These are phyloP conservation scores for Trebouxia sp. DNA, from an alignment of 139 green algal genomes.

Conservation along the genomic window DNA sequence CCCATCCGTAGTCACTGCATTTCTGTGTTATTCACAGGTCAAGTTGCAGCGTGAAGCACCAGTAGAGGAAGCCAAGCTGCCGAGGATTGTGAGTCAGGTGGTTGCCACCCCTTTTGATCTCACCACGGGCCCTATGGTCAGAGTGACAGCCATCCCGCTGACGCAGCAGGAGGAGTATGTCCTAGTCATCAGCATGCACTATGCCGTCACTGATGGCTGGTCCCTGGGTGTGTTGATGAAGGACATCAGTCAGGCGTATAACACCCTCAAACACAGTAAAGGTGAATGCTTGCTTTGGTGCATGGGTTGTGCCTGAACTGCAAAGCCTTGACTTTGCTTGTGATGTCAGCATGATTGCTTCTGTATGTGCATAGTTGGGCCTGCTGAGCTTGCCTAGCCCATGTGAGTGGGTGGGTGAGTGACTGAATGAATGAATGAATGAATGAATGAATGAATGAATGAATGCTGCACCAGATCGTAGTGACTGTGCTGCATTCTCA, in stretches of 20 bases:
- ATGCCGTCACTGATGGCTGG: constrained; percentile 8
- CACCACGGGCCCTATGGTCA: neutral
- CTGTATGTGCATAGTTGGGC: neutral
- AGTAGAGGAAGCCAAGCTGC: neutral
- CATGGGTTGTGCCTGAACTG: neutral
- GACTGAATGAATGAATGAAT: too few species aligned
- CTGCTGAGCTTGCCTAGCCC: too few species aligned
- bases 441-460: too few species aligned
- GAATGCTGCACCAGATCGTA: too few species aligned
- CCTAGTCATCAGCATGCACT: neutral
- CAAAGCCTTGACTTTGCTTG: neutral
- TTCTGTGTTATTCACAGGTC: neutral
- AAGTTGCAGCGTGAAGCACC: neutral
- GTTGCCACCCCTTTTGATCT: constrained; percentile 8
- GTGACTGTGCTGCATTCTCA: too few species aligned
- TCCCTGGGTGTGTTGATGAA: neutral
- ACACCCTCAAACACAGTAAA: neutral
- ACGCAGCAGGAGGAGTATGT: neutral
- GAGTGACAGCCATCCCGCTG: neutral
- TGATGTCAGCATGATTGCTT: neutral
- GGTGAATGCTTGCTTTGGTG: neutral
- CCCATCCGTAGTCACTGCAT: neutral
- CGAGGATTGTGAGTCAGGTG: neutral
- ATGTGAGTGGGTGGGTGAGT: too few species aligned
- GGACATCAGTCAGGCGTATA: constrained; percentile 13